These are phyloP conservation scores for Globisporangium acanthophoron DNA, from an alignment of 352 stramenopile species.

Conservation along the genomic window DNA sequence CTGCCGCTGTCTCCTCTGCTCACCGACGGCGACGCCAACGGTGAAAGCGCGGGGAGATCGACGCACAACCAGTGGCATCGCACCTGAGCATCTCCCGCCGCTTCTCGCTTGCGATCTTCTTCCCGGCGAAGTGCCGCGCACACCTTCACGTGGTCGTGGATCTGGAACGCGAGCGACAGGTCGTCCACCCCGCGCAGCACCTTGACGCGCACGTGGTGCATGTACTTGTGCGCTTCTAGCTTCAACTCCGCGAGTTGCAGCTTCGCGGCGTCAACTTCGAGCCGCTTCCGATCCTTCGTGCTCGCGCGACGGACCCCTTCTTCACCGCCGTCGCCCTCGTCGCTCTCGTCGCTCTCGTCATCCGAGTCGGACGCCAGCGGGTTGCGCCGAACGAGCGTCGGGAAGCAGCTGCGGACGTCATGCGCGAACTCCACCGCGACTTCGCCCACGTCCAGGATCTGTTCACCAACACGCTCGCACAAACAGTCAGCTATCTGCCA, in stretches of 20 bases:
- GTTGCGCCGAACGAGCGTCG: constrained; percentile 50
- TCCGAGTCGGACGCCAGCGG: constrained; percentile 31
- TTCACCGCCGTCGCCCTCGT: constrained; percentile 1
- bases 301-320: not conserved
- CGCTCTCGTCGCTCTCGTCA: constrained; percentile 19
- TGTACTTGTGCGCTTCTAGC: constrained; percentile 21
- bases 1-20: not conserved
- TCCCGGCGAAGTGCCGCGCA: constrained; percentile 16
- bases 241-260: not conserved
- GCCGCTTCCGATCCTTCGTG: constrained; percentile 8
- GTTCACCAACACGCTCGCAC: not conserved
- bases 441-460: constrained; percentile 62
- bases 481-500: not conserved
- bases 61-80: constrained; percentile 50
- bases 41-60: constrained; percentile 28
- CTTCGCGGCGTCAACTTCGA: not conserved
- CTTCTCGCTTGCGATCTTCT: constrained; percentile 2
- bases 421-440: constrained; percentile 42
- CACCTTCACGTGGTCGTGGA: constrained; percentile 27
- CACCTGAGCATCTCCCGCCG: constrained; percentile 3
- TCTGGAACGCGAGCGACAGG: constrained; percentile 31
- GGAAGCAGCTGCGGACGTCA: constrained; percentile 56
- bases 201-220: constrained; percentile 33
- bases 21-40: not conserved
- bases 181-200: constrained; percentile 32